Percentiles rank a stretch among this genome's conserved stretches.
phyloP scores from a whole-genome alignment of 2,329 filamentous ascomycete genomes.

The Huntiella moniliformis region DNA sequence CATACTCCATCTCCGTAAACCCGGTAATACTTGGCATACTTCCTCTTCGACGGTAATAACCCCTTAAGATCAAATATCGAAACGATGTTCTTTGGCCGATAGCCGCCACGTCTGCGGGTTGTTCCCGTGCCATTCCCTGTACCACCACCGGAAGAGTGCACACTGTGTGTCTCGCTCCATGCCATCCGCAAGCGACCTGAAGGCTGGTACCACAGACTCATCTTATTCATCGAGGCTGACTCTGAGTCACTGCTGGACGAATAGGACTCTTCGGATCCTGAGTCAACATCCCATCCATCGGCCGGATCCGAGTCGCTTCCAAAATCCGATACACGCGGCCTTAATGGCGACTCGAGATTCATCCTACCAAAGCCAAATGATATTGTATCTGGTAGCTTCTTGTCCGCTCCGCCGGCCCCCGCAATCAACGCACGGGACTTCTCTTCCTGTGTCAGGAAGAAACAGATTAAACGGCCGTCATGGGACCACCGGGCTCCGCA shows the following conservation, averaged over 20 bases:
- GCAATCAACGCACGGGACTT: slow-evolving; percentile 27
- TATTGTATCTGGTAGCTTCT: slow-evolving; percentile 32
- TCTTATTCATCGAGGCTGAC: slow-evolving; percentile 41
- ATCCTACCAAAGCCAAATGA: slow-evolving; percentile 40
- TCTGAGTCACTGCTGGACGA: slow-evolving; percentile 40
- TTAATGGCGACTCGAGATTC: slow-evolving; percentile 30
- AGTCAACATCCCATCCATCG: not conserved
- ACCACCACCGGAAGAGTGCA: slow-evolving; percentile 38
- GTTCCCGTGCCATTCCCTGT: slow-evolving; percentile 27
- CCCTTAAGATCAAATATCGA: slow-evolving; percentile 52
- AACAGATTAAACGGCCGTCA: slow-evolving; percentile 45
- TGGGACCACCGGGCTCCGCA: slow-evolving; percentile 44
- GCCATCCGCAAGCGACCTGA: slow-evolving; percentile 33
- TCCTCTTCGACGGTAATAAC: slow-evolving; percentile 58
- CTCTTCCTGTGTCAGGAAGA: slow-evolving; percentile 50
- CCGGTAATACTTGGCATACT: slow-evolving; percentile 60
- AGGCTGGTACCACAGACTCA: slow-evolving; percentile 37
- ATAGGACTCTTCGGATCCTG: slow-evolving; percentile 17
- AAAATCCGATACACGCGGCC: slow-evolving; percentile 29
- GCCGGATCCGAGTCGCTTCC: slow-evolving; percentile 30
- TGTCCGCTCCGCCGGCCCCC: slow-evolving; percentile 14
- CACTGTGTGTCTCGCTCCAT: slow-evolving; percentile 36
- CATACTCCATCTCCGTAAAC: slow-evolving; percentile 76
- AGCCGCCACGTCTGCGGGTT: slow-evolving; percentile 26
- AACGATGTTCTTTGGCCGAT: slow-evolving; percentile 32